A percentile compares a stretch with the other conserved stretches of the same genome.
phyloP scores from a whole-genome alignment of 2,329 filamentous ascomycete species.

The Aspergillus sp. region DNA sequence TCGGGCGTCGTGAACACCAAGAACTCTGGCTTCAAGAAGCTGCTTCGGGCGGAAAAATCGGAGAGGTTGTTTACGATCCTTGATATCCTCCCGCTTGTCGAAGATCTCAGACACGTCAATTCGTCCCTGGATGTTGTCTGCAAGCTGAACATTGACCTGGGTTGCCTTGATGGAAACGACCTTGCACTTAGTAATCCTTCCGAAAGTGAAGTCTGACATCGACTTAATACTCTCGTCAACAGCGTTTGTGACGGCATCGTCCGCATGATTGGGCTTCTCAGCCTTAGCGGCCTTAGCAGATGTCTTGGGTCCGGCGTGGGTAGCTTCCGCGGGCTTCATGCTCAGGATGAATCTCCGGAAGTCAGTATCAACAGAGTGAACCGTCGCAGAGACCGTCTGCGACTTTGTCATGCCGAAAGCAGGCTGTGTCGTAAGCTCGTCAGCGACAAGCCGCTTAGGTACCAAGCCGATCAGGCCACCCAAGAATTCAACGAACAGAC shows the following conservation, averaged over 20 bases:
- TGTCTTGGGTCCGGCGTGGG: constrained; percentile 44
- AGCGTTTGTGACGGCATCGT: constrained; percentile 47
- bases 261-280: constrained; percentile 32
- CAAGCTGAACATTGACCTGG: constrained; percentile 84
- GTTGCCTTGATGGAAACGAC: constrained; percentile 84
- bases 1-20: constrained; percentile 84
- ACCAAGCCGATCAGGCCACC: constrained; percentile 72
- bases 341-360: constrained; percentile 66
- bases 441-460: constrained; percentile 70
- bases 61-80: constrained; percentile 76
- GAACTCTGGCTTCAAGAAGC: constrained; percentile 66
- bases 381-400: constrained; percentile 68
- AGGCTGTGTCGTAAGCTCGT: constrained; percentile 62
- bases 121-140: constrained; percentile 85
- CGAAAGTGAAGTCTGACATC: constrained; percentile 69
- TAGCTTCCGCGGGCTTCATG: constrained; percentile 48
- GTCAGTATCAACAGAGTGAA: constrained; percentile 67
- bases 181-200: constrained; percentile 68
- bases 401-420: constrained; percentile 75
- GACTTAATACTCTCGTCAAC: constrained; percentile 61
- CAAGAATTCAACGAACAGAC: constrained; percentile 84
- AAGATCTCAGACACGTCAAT: constrained; percentile 90
- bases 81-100: constrained; percentile 80
- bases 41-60: constrained; percentile 67
- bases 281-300: constrained; percentile 14